phyloP scores from a whole-genome alignment of 1,284 basidiomycete genomes.

The Rhodotorula sp. region DNA sequence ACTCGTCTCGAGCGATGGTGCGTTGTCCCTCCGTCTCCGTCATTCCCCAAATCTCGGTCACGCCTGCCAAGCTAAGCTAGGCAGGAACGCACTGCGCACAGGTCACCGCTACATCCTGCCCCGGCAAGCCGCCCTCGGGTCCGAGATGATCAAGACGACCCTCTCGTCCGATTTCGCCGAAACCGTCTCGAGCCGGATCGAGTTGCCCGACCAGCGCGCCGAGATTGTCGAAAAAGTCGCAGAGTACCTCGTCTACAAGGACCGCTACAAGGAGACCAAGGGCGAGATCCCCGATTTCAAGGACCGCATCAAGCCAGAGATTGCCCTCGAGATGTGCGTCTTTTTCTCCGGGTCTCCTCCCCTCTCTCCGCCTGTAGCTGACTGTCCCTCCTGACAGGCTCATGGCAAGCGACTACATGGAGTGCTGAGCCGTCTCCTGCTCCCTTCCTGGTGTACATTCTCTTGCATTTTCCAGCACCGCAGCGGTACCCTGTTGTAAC shows the following conservation, averaged over 20 bases:
- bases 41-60: not conserved
- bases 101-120: conserved; percentile 39
- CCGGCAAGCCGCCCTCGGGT: conserved; percentile 31
- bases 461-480: too few species aligned
- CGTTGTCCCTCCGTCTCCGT: not conserved
- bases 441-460: too few species aligned
- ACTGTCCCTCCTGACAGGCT: conserved; percentile 10
- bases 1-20: conserved; percentile 34
- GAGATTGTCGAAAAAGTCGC: conserved; percentile 75
- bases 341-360: not conserved
- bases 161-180: conserved; percentile 36
- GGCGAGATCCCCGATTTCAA: conserved; percentile 74
- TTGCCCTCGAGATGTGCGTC: conserved; percentile 75
- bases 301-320: conserved; percentile 73
- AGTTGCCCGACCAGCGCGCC: conserved; percentile 51
- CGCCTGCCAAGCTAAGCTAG: too few species aligned
- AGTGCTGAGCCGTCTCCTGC: conserved; percentile 16
- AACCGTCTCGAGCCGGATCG: conserved; percentile 14
- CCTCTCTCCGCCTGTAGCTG: not conserved
- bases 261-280: conserved; percentile 61
- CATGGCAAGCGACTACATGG: conserved; percentile 37
- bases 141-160: conserved; percentile 29
- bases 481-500: too few species aligned
- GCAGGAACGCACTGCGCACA: not conserved
- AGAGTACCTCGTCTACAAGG: conserved; percentile 77